Base-by-base conservation (phyloP, 129 eudicot species). In the Cynara cardunculus region DNA sequence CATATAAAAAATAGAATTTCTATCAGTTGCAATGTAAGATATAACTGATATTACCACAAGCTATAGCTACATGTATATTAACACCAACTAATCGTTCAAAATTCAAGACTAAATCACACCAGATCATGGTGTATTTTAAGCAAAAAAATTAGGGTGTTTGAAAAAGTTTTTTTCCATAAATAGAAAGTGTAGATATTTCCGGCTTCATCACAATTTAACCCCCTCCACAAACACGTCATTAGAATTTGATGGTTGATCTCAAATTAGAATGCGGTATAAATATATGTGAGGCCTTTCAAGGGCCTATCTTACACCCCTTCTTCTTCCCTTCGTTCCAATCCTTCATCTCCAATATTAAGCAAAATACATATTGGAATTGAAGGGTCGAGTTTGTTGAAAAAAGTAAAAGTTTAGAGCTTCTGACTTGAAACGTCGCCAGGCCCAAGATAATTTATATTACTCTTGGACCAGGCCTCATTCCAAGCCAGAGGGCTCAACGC, bases 401-500 rank as follows among this genome's bases (percentile, higher is more conserved):
- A 22, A 28, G 46, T 61, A 25, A 30, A 46, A 9, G 0, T 74
- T 30, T 22, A 28, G 71, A 67, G 80, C 80, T 67, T 49, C 81
- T 82, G 85, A 75, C 85, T 82, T 75, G 85, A 82, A 82, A 82
- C 41, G 76, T 66, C 39, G 81, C 28, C 80, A n/a, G 62, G 53
- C 41, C 81, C 85, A 82, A 67, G 85, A 75, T 82, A 82, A 75
- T 49, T 30, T 0, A 44, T 28, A 30, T 81, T 82, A 82, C 14
- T 82, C 85, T 81, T 81, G 85, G 85, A 81, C 49, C 66, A 12
- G 80, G 76, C 80, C 68, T 81, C 85, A 44, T 81, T 81, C 85
- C 80, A 81, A 81, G 85, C 41, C 85, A 81, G 80, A 71, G 21
- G 49, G 71, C 80, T 81, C 76, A 25, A 74, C 59, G 25, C 28